Conservation (phyloP, 345 rosid species). For the Arabis hirsuta region DNA sequence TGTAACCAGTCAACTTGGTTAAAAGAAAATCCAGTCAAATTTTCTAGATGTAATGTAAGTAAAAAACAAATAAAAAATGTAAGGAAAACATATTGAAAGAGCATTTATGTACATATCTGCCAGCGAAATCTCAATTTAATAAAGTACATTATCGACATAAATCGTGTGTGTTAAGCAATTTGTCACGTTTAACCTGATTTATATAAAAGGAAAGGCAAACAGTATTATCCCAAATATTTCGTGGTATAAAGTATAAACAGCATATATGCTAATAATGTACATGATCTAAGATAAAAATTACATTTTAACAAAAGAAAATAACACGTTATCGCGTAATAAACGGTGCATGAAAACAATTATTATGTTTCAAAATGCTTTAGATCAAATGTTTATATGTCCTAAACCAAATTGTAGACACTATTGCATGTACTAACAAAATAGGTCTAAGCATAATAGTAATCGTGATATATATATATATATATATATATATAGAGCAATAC, state of each 20-base stretch:
- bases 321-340: neutral
- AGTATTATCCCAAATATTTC: neutral
- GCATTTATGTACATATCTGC: slow-evolving; percentile 22
- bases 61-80: neutral
- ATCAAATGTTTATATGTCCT: neutral
- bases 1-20: slow-evolving; percentile 21
- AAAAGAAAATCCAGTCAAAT: slow-evolving; percentile 25
- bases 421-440: neutral
- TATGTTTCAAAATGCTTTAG: neutral
- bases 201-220: neutral
- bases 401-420: neutral
- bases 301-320: neutral
- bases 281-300: too few relatives aligned
- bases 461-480: too few relatives aligned
- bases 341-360: neutral
- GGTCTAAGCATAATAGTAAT: neutral
- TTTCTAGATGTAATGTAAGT: neutral
- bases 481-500: neutral
- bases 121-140: slow-evolving; percentile 23
- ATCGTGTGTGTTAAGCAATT: neutral
- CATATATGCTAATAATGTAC: neutral
- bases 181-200: neutral
- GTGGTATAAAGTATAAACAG: neutral
- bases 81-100: slow-evolving; percentile 2
- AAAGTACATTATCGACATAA: slow-evolving; percentile 15